Base-by-base conservation (phyloP, 2,329 filamentous ascomycete genomes). In the Graphilbum sp. region DNA sequence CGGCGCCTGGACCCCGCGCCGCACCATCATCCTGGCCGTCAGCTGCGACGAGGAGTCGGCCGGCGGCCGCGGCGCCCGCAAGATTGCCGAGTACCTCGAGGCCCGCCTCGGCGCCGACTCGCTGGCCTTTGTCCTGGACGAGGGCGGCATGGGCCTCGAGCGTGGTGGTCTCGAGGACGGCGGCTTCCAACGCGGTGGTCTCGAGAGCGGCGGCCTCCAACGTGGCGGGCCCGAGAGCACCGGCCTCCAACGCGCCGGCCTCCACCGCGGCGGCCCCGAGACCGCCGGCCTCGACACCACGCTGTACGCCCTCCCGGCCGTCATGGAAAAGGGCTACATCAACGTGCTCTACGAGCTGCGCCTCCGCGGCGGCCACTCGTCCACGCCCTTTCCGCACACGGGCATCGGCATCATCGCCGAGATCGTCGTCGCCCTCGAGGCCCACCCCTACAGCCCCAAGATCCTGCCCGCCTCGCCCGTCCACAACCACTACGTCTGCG, bases 41-140 rank as follows among this genome's bases (percentile, higher is more conserved):
- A 73, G 74, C 4, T 77, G 75, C 40, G 74, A 79, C 46, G 72
- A 79, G 51, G 73, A 78, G 50, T 64, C 66, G 27, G 66, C 62
- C 1, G 72, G 69, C 2, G 40, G 41, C 1, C 52, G 63, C 10
- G 72, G 73, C 9, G 72, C 69, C 1, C 50, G 55, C 2, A 48
- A 58, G n/a, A 58, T 78, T 7, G 57, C 66, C 0, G 33, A 52
- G 0, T 53, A 56, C 21, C 53, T 78, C 9, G 39, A 66, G 15
- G 50, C 61, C 10, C 59, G 58, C 23, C 74, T 73, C 45, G 72
- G 71, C 2, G 56, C 64, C n/a, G 54, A 71, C 44, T 62, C 66
- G 3, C 60, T 74, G 11, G 68, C 65, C 5, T 51, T 70, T 15
- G 62, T 77, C 33, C 54, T 78, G 7, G 72, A 76, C 43, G 74